Base-by-base conservation (phyloP, 371 early-diverging fungal species). In the Apophysomyces trapeziformis region DNA sequence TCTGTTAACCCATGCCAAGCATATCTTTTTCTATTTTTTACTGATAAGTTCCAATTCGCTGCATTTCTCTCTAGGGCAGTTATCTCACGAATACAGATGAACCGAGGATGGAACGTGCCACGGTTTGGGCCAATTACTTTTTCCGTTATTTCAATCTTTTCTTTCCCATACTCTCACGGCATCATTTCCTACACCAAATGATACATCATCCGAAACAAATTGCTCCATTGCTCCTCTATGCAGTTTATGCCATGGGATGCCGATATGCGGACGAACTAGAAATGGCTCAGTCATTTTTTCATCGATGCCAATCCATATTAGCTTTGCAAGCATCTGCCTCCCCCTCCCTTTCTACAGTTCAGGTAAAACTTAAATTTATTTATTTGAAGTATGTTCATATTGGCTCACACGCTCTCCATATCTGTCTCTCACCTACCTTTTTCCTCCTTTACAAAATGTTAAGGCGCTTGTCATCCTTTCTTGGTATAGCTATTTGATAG, bases 1-100 rank as follows among this genome's bases (percentile, higher is more conserved):
- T 26, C 26, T 26, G 1, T 26, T 26, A 26, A 26, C 1, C 26
- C 1, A 26, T 26, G 26, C 26, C 26, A 26, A 26, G 26, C 26
- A 26, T 26, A 0, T 26, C 26, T 26, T 26, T 26, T 26, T 26
- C 26, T 26, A 1, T 26, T 26, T 26, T 26, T 26, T 26, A 74
- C 74, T 76, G 76, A 79, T 79, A 79, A 79, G 76, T 62, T 78
- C 73, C 74, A 69, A 74, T 72, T 58, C 69, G 63, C 26, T 65
- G 67, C 61, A 64, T 56, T 67, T 62, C 56, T 65, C 64, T 76
- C 68, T 76, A 79, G 80, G 73, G 74, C 75, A 77, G 77, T 67
- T 64, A 68, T 67, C 64, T 61, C 69, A 68, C 45, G 45, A n/a
- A 54, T 63, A 43, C 4, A 50, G 21, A 50, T 50, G 50, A 50